Base-by-base conservation (phyloP, 805 yeast genomes). In the Kluyveromyces wickerhamii region DNA sequence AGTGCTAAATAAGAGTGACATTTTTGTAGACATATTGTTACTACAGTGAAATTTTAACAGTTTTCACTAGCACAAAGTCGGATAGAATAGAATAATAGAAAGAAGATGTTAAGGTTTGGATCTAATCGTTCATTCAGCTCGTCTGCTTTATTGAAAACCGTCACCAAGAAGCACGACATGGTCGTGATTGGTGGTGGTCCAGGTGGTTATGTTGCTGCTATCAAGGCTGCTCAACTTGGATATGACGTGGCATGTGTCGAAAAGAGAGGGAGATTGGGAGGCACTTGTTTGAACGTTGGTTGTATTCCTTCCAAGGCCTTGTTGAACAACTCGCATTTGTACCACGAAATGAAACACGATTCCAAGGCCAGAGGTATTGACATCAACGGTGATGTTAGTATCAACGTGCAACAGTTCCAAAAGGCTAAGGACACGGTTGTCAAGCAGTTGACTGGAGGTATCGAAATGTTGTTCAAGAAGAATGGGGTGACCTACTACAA, bases 171-270 rank as follows among this genome's bases (percentile, higher is more conserved):
- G 56, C 92, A 85, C 59, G 97, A 92, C 55, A 75, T 92, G 36
- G 94, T 89, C 36, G 85, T 92, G 51, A 82, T 92, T 56, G 99
- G 99, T 49, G 97, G 96, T 52, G 99, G 99, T 40, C 99, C 99
- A 49, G 99, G 97, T 63, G 99, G 99, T 43, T 92, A 92, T 62
- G 92, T 92, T 51, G 97, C 96, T 37, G 98, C 99, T 54, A 92
- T 92, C 63, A 89, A 86, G 65, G 96, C 96, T 41, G 98, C 98
- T 33, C 99, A 92, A 70, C 71, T 88, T 41, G 96, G 96, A 27
- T 73, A 71, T 51, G 79, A 88, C 63, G 86, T 96, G 36, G 98
- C 96, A 22, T 92, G 98, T 74, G 69, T 92, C 47, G 99, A 92
- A 65, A 87, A 86, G 68, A 81, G 99, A 65, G 99, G 99, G 29